Evolutionary conservation across 768 basidiomycete species (phyloP).

Genomic region (Harrya chromipes): DNA sequence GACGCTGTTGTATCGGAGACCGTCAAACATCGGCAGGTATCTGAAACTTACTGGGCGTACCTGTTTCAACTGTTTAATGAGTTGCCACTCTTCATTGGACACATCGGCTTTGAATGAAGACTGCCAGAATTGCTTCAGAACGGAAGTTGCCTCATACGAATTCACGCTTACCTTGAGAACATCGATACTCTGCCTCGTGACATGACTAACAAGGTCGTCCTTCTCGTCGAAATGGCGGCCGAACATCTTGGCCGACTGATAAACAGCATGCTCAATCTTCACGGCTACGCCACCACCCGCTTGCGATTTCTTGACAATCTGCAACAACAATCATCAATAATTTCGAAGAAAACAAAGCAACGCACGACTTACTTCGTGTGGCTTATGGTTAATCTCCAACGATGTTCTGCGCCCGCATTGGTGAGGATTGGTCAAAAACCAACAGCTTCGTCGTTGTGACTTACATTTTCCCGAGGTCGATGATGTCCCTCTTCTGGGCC

Average conservation of each 20-base stretch:
- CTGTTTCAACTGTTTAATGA: constrained; percentile 84
- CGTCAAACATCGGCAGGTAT: not conserved
- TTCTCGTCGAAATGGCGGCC: constrained; percentile 96
- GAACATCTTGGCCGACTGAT: constrained; percentile 93
- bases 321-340: constrained; percentile 6
- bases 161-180: constrained; percentile 71
- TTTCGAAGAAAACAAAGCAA: not conserved
- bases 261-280: constrained; percentile 97
- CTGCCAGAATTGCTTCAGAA: constrained; percentile 37
- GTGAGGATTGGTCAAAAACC: constrained; percentile 2
- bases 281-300: constrained; percentile 96
- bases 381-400: constrained; percentile 95
- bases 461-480: constrained; percentile 93
- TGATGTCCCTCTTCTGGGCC: constrained; percentile 87
- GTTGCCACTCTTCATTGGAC: constrained; percentile 86
- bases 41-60: constrained; percentile 34
- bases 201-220: constrained; percentile 88
- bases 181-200: constrained; percentile 92
- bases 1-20: constrained; percentile 27
- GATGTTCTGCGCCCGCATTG: constrained; percentile 61
- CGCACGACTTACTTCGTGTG: constrained; percentile 57
- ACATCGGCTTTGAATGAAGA: constrained; percentile 86
- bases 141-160: not conserved
- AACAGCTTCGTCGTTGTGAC: constrained; percentile 23
- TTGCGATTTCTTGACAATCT: constrained; percentile 91